These are phyloP conservation scores for Termitomyces sp. DNA, from an alignment of 768 basidiomycete species.

Conservation along the genomic window DNA sequence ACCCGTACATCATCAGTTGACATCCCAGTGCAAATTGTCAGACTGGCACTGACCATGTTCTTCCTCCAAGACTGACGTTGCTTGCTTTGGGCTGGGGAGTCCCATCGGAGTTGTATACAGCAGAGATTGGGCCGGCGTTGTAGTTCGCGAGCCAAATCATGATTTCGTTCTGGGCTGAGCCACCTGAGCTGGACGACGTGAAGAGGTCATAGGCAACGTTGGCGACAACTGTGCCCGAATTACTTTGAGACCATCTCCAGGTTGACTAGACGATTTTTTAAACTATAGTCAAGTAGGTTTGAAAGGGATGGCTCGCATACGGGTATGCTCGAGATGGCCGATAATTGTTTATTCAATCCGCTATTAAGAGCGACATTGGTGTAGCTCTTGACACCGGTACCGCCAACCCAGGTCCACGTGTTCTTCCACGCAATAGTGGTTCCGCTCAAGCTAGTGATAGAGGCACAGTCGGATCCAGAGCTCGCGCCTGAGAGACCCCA, in stretches of 20 bases:
- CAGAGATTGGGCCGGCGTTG: conserved; percentile 55
- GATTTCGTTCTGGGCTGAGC: conserved; percentile 41
- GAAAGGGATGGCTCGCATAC: conserved; percentile 26
- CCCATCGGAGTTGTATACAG: conserved; percentile 38
- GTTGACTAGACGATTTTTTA: conserved; percentile 26
- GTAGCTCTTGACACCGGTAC: conserved; percentile 52
- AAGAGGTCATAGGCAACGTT: conserved; percentile 63
- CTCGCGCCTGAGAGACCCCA: conserved; percentile 34
- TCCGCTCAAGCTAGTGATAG: conserved; percentile 35
- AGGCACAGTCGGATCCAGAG: conserved; percentile 48
- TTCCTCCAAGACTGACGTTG: conserved; percentile 39
- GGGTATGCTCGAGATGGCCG: conserved; percentile 47
- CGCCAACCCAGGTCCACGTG: conserved; percentile 49
- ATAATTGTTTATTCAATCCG: conserved; percentile 48
- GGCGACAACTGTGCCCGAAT: conserved; percentile 36
- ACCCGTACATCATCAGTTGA: background rate
- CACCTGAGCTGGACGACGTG: conserved; percentile 45
- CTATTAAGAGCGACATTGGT: conserved; percentile 48
- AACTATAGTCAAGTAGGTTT: background rate
- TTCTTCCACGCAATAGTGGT: conserved; percentile 44
- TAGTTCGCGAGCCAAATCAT: conserved; percentile 65
- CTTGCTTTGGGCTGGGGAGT: conserved; percentile 39
- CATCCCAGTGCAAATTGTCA: background rate
- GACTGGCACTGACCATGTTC: conserved; percentile 35
- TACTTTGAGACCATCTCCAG: conserved; percentile 52